Base-by-base conservation (phyloP, 495 filamentous ascomycete genomes). In the Monascus purpureus region DNA sequence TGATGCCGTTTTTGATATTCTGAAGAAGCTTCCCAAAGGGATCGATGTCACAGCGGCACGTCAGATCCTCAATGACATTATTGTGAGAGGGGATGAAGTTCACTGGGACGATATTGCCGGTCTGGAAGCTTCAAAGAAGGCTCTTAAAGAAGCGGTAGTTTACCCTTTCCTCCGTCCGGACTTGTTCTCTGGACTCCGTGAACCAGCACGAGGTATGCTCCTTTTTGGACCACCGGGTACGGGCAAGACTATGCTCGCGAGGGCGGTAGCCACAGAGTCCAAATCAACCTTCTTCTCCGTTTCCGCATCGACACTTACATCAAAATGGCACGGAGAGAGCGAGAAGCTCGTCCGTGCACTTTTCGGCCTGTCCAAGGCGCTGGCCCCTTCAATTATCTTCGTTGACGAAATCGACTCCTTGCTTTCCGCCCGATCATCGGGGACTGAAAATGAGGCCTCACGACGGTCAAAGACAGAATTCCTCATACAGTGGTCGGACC, bases 331-430 rank as follows among this genome's bases (percentile, higher is more conserved):
- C 25, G 90, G 90, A 19, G 90, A 99, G 53, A 87, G 80, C 14
- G 90, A 96, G 55, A 96, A 96, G 59, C 77, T 96, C 13, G 90
- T 99, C 3, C 75, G 86, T 12, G 90, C 92, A 1, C 68, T 96
- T 12, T 99, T 99, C 47, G 74, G 74, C 0, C 65, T 96, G 6
- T 88, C 90, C 15, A 94, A 93, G 47, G 69, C 75, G 12, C 72
- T 96, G 17, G 88, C 90, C 0, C 90, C 90, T 0, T 85, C 80
- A 36, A 96, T 99, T 53, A 99, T 99, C 42, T 99, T 99, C 41
- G 87, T 99, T 4, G 90, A 99, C 45, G 90, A 99, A 50, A 99
- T 99, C 44, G 90, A 99, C 52, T 95, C 90, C 1, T 59, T 99
- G 4, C 67, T 99, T 1, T 92, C 84, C 1, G 71, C 86, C 2